Evolutionary conservation across 106 monocot genomes (phyloP), one percentile per base, ranked within the genome.

Genomic region (Gastrodia elata): DNA sequence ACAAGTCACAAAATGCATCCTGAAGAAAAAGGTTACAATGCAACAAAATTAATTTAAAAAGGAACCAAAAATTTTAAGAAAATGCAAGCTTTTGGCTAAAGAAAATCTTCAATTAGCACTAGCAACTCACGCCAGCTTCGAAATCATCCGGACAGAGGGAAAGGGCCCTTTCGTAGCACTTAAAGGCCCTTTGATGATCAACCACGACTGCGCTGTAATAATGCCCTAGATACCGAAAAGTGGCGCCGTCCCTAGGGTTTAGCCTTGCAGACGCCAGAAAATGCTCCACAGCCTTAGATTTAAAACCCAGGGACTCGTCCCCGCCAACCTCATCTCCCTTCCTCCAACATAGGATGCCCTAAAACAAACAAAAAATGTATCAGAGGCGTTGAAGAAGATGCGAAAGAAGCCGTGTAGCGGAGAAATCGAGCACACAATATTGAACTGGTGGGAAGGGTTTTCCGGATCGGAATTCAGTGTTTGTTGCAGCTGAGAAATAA

Each of bases 121-220:
- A 39, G 18, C 18, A 26, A 84, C 92, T 86, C 68, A 98, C 98
- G 6, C 98, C 98, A 42, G 98, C 88, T 75, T 98, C 91, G 20
- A 34, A 74, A 38, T 98, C 98, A 18, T 89, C 88, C 1, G 93
- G 83, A 64, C 78, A 73, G 26, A 98, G 74, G 33, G 78, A 52
- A 48, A 93, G 88, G 10, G 98, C 93, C 74, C 93, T 86, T 82
- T 91, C 87, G 80, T 89, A 98, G 74, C 93, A 98, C 69, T 98
- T 98, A 16, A 82, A 27, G 16, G 98, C 93, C 77, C 98, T 88
- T 77, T 85, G 86, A 25, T 36, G 15, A 55, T 98, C 93, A 0
- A 74, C 49, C 6, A 83, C 68, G 2, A 82, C 83, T 35, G 30
- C 38, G 26, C 80, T 68, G 74, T 93, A 93, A 65, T 87, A 93